Conservation (phyloP, 2,329 filamentous ascomycete species). For the Lecanicillium sp. region DNA sequence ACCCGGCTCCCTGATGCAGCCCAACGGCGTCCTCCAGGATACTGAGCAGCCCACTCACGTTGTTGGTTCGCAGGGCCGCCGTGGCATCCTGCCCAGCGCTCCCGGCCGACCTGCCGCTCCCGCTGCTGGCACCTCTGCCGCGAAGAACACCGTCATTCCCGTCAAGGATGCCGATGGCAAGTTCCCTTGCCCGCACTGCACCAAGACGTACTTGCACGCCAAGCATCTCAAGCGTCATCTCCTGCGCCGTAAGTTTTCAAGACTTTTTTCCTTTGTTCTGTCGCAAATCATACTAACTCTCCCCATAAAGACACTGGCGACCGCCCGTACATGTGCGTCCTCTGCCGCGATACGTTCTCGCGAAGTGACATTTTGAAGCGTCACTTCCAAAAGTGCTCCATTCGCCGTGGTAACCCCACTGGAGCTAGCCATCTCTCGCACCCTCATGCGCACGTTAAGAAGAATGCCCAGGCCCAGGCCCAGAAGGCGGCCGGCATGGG, state of each 20-base stretch:
- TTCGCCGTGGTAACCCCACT: constrained; percentile 90
- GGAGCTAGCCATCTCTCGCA: constrained; percentile 92
- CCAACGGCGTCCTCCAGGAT: constrained; percentile 47
- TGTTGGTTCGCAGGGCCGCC: constrained; percentile 86
- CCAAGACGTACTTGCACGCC: constrained; percentile 93
- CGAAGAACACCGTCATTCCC: constrained; percentile 77
- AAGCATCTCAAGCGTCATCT: constrained; percentile 98
- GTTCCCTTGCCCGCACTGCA: constrained; percentile 96
- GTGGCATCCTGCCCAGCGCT: constrained; percentile 85
- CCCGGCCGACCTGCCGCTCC: constrained; percentile 77
- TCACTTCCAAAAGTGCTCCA: constrained; percentile 98
- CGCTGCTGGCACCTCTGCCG: constrained; percentile 56
- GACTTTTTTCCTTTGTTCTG: constrained; percentile 14
- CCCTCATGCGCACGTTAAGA: constrained; percentile 82
- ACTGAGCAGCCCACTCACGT: constrained; percentile 75
- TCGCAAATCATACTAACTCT: constrained; percentile 17
- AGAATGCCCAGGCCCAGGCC: constrained; percentile 49
- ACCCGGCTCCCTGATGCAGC: constrained; percentile 49
- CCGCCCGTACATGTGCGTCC: constrained; percentile 94
- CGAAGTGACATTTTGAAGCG: constrained; percentile 97
- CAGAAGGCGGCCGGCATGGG: constrained; percentile 48
- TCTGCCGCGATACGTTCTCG: constrained; percentile 97
- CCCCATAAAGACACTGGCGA: constrained; percentile 75
- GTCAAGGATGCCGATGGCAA: constrained; percentile 96
- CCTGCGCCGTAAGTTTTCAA: constrained; percentile 72